Evolutionary conservation across 371 early-diverging fungal genomes (phyloP).

Genomic region (Umbelopsis sp.): DNA sequence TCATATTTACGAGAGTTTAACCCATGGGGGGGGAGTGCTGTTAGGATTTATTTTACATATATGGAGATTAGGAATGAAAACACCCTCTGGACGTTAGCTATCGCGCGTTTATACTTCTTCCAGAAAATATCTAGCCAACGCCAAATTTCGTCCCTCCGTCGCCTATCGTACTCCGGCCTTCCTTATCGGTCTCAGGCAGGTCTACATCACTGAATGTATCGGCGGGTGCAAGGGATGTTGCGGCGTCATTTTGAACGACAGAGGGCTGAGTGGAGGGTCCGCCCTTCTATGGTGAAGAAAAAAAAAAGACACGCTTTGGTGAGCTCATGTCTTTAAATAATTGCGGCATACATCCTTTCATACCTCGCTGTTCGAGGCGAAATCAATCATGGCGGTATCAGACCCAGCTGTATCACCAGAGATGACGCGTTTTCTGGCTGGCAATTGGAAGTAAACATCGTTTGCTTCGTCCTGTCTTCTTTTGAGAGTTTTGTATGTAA

Average conservation of each 20-base stretch:
- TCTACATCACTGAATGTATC: neutral
- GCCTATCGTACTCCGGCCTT: neutral
- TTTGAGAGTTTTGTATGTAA: conserved; percentile 13
- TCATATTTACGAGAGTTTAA: no score
- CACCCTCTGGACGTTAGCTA: neutral
- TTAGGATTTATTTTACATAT: no score
- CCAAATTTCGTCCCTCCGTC: conserved; percentile 13
- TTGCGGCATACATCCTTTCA: no score
- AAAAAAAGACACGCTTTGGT: no score
- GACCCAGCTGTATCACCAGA: neutral
- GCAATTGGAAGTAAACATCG: neutral
- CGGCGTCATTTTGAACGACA: no score
- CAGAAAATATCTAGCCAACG: neutral
- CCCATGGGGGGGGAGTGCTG: no score
- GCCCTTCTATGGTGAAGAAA: no score
- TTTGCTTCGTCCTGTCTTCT: neutral
- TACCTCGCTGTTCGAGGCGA: neutral
- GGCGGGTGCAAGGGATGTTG: no score
- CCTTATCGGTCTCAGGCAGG: neutral
- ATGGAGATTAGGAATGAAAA: neutral
- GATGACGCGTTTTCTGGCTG: neutral
- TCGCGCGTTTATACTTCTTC: neutral
- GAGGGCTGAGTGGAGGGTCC: no score
- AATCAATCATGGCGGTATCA: neutral
- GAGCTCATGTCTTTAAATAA: no score